Evolutionary conservation across 2,329 filamentous ascomycete genomes (phyloP), one percentile per base, ranked within the genome.

Genomic region (Microdochium nivale): DNA sequence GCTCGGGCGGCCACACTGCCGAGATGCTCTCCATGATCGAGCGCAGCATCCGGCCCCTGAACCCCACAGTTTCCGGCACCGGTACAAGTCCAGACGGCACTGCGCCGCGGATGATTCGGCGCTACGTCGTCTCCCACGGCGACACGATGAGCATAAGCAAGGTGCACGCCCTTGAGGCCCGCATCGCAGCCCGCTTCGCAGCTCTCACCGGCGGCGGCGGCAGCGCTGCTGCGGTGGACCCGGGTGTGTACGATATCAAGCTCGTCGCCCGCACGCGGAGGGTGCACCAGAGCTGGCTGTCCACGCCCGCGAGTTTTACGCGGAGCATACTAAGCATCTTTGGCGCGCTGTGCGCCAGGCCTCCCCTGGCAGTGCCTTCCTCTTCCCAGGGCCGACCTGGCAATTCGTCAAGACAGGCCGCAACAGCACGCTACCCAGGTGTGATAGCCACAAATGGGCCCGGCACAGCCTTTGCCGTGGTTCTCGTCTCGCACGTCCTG

Each of bases 1-100:
- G 94, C 50, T 95, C 88, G 2, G 94, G 94, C 30, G 94, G 94
- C 1, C 94, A 99, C 70, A 96, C 94, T 0, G 85, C 90, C 48
- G 94, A 99, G 69, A 95, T 99, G 87, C 77, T 96, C 56, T 83
- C 86, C 62, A 87, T 96, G 73, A 81, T 99, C 59, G 73, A 75
- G 52, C 72, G 75, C 58, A 79, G 78, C 58, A 80, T 79, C 62
- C 74, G 73, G 53, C 69, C 70, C 37, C 75, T 74, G 56, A 46
- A 65, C 51, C n/a, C n/a, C n/a, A n/a, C n/a, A n/a, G n/a, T n/a
- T n/a, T 65, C 68, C 62, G 70, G 84, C 70, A 16, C 46, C 46
- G n/a, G 14, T 25, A 3, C n/a, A 23, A 47, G 8, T 3, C 8
- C n/a, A n/a, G 13, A 7, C 24, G 3, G 24, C n/a, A n/a, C n/a